Evolutionary conservation across 2,329 filamentous ascomycete genomes (phyloP), one percentile per base, ranked within the genome.

Genomic region (Tolypocladium sp.): DNA sequence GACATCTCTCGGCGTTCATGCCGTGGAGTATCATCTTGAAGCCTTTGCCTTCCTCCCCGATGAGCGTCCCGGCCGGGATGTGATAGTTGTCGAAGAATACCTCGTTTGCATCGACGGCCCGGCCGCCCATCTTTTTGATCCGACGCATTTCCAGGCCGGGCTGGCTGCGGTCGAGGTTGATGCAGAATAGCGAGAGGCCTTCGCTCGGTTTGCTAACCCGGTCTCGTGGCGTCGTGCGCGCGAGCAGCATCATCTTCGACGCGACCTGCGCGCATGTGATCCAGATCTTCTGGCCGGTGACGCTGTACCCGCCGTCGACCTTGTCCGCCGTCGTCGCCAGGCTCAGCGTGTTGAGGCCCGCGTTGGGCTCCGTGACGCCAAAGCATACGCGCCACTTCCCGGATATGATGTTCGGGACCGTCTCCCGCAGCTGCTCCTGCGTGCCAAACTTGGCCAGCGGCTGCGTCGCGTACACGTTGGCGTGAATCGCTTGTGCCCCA

Each of bases 271-370:
- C 91, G 57, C 85, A 92, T 0, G 90, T 90, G 58, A 94, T 95
- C 91, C 91, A 95, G 58, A 93, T 92, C 75, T 95, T 95, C 69
- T 93, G 89, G 0, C 91, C 90, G 0, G 83, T 83, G 13, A 95
- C 79, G 1, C 74, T 77, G 69, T 92, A 95, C 4, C 77, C 79
- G 17, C 82, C 82, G 25, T 84, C 82, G 3, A 62, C 58, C 42
- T 71, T 67, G 63, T 72, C 79, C 0, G 90, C 90, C 7, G 75
- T 73, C 0, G 90, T 93, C 44, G 79, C 80, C 4, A 95, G 76
- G 49, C 86, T 83, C 13, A 92, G 76, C 0, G 90, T 95, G 60
- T 95, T 88, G 1, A 95, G 82, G 0, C 91, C 90, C 0, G 89
- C 86, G 63, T 92, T 87, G 0, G 90, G 90, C 70, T 93, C 90